These are phyloP conservation scores for Venustampulla echinocandica DNA, from an alignment of 495 filamentous ascomycete genomes.

Conservation along the genomic window DNA sequence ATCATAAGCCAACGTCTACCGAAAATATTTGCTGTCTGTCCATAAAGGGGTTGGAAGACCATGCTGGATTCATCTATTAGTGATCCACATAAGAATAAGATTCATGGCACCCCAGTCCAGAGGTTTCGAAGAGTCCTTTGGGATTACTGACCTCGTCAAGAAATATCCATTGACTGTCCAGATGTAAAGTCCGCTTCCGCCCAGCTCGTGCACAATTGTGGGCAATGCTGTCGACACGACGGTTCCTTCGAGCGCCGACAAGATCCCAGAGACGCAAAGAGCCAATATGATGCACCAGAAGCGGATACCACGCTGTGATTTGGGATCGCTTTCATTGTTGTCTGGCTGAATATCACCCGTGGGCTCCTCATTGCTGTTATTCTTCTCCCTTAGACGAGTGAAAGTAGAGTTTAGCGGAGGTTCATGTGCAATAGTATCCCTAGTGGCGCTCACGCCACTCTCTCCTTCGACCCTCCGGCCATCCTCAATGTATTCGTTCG, in stretches of 20 bases:
- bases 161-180: constrained; percentile 33
- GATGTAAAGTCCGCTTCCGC: constrained; percentile 27
- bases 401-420: too few relatives aligned
- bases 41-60: constrained; percentile 24
- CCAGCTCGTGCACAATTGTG: constrained; percentile 23
- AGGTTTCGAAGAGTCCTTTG: background rate
- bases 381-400: too few relatives aligned
- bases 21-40: constrained; percentile 41
- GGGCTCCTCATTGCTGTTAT: too few relatives aligned
- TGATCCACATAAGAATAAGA: constrained; percentile 3
- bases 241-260: constrained; percentile 19
- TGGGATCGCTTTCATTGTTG: too few relatives aligned
- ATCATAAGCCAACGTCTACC: constrained; percentile 41
- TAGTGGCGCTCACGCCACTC: too few relatives aligned
- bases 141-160: constrained; percentile 20
- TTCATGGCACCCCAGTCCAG: too few relatives aligned
- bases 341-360: too few relatives aligned
- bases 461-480: too few relatives aligned
- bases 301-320: constrained; percentile 3
- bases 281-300: constrained; percentile 22
- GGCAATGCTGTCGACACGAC: constrained; percentile 33
- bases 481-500: too few relatives aligned
- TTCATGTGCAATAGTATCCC: too few relatives aligned
- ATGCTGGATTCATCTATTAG: constrained; percentile 1
- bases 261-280: constrained; percentile 11